Conservation (phyloP, 2,329 filamentous ascomycete species). For the Botrytis medusae region DNA sequence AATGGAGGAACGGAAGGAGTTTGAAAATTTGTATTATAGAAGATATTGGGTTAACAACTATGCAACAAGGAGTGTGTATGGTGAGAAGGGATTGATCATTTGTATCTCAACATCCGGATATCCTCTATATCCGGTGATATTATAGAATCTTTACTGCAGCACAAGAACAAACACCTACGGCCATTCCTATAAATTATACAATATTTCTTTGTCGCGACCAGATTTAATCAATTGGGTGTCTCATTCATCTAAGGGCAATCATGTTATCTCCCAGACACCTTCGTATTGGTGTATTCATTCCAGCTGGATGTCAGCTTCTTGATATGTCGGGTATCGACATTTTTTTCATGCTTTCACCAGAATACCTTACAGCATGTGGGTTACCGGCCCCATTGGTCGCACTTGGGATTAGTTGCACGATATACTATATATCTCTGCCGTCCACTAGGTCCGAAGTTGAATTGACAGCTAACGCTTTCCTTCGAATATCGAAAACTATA, state of each 20-base stretch:
- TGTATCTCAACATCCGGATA: neutral
- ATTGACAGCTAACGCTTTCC: constrained; percentile 44
- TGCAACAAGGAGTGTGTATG: neutral
- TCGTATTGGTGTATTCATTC: neutral
- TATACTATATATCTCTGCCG: constrained; percentile 50
- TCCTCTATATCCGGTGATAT: neutral
- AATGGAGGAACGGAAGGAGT: neutral
- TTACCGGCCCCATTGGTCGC: constrained; percentile 43
- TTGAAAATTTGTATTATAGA: neutral
- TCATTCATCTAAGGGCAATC: neutral
- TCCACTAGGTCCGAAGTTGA: constrained; percentile 42
- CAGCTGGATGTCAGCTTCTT: neutral
- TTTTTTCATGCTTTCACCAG: constrained; percentile 43
- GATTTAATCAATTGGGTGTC: neutral
- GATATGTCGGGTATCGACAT: neutral
- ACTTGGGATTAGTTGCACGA: constrained; percentile 46
- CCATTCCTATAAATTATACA: neutral
- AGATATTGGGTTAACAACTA: neutral
- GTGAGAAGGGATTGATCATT: neutral
- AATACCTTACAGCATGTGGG: constrained; percentile 45
- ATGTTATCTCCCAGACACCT: neutral
- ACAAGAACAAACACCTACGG: neutral
- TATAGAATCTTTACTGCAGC: neutral
- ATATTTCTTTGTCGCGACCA: neutral
- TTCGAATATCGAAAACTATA: constrained; percentile 48